Conservation (phyloP, 495 filamentous ascomycete genomes). For the Tuber indicum region DNA sequence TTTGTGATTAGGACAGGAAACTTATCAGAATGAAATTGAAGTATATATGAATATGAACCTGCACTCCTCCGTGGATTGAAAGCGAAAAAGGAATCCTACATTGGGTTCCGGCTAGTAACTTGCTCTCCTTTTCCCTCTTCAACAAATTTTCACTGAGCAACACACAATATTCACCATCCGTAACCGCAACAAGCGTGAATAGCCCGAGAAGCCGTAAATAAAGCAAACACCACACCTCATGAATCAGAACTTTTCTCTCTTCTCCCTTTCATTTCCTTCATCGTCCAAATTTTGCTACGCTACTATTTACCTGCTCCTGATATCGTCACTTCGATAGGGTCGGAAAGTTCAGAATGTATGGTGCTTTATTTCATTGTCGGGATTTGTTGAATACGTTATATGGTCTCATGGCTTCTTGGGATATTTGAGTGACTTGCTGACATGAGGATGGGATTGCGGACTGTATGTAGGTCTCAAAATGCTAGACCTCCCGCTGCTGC, state of each 20-base stretch:
- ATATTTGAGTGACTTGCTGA: neutral
- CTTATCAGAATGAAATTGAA: neutral
- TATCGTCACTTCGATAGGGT: neutral
- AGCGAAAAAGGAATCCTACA: neutral
- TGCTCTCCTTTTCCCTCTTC: neutral
- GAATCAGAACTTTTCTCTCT: neutral
- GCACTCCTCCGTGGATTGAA: neutral
- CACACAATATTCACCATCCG: slow-evolving; percentile 2
- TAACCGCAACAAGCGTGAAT: slow-evolving; percentile 3
- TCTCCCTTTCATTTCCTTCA: neutral
- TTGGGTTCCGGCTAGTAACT: neutral
- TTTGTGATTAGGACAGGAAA: neutral
- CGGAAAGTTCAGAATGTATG: neutral
- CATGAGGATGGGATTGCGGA: neutral
- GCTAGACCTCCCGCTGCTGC: neutral
- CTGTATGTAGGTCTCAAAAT: neutral
- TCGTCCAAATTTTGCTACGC: neutral
- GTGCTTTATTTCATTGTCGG: neutral
- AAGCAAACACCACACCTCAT: slow-evolving; percentile 3
- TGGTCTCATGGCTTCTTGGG: slow-evolving; percentile 4
- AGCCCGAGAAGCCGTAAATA: neutral
- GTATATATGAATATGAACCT: neutral
- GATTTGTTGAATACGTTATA: slow-evolving; percentile 1
- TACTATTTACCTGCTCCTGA: neutral
- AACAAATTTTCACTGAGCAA: neutral